Conservation (phyloP, 148 eudicot species). For the Euryodendron excelsum region DNA sequence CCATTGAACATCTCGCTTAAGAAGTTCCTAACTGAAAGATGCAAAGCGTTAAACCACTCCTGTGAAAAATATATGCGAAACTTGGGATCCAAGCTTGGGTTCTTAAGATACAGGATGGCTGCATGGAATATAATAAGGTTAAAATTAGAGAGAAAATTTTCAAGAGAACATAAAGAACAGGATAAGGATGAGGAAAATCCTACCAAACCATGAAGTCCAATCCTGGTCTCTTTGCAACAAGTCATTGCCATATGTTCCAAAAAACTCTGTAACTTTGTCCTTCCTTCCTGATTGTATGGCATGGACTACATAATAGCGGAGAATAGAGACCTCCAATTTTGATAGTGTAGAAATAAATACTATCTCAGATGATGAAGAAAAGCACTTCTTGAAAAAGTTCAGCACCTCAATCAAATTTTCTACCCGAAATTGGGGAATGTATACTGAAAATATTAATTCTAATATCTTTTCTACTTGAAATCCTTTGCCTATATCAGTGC, state of each 20-base stretch:
- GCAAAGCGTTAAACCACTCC: conserved; percentile 84
- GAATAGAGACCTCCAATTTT: conserved; percentile 66
- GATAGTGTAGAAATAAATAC: conserved; percentile 43
- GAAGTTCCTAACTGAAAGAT: conserved; percentile 76
- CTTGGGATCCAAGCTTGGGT: conserved; percentile 67
- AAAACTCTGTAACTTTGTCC: conserved; percentile 70
- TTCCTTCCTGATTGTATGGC: conserved; percentile 67
- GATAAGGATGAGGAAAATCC: conserved; percentile 22
- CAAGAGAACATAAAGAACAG: conserved; percentile 14
- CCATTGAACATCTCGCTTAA: conserved; percentile 74
- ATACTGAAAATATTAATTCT: conserved; percentile 71
- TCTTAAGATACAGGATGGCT: conserved; percentile 76
- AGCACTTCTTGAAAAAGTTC: conserved; percentile 64
- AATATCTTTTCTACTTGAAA: conserved; percentile 86
- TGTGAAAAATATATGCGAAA: conserved; percentile 79
- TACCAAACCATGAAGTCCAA: conserved; percentile 95
- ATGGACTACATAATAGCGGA: conserved; percentile 71
- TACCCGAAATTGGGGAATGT: conserved; percentile 72
- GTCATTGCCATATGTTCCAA: conserved; percentile 51
- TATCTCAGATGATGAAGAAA: conserved; percentile 60
- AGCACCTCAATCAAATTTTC: conserved; percentile 66
- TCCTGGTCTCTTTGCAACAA: conserved; percentile 63
- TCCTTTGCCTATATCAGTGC: conserved; percentile 75
- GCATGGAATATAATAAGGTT: conserved; percentile 27
- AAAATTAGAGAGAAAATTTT: conserved; percentile 5